Evolutionary conservation across 164 flowering plant species (phyloP).

Genomic region (Aristolochia fimbriata): DNA sequence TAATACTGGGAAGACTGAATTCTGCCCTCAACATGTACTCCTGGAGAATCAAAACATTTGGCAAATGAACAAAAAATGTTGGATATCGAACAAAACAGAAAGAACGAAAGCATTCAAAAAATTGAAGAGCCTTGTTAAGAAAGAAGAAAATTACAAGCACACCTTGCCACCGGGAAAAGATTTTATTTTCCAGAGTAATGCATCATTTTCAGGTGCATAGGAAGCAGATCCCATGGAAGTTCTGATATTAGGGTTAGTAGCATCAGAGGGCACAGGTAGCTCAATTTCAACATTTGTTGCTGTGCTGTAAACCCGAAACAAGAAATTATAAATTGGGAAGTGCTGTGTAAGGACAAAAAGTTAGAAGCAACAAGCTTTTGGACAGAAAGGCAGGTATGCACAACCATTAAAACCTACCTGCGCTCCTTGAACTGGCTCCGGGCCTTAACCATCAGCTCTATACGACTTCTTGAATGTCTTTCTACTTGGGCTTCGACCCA

Average conservation of each 20-base stretch:
- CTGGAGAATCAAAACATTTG: constrained; percentile 18
- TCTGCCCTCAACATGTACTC: constrained; percentile 96
- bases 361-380: not conserved
- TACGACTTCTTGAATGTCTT: constrained; percentile 87
- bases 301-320: constrained; percentile 39
- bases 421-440: constrained; percentile 99
- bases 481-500: constrained; percentile 99
- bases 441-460: constrained; percentile 86
- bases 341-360: not conserved
- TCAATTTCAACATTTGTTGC: constrained; percentile 96
- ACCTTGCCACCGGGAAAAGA: constrained; percentile 99
- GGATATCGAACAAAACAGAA: not conserved
- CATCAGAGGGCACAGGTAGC: constrained; percentile 79
- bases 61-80: not conserved
- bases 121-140: not conserved
- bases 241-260: constrained; percentile 86
- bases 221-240: constrained; percentile 97
- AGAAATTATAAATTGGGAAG: constrained; percentile 5
- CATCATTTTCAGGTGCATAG: constrained; percentile 91
- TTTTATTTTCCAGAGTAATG: constrained; percentile 86
- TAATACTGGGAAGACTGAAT: constrained; percentile 84
- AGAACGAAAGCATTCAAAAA: not conserved
- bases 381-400: not conserved
- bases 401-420: constrained; percentile 34
- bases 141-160: constrained; percentile 1